Evolutionary conservation across 2,329 filamentous ascomycete genomes (phyloP).

Genomic region (Aspergillus novoparasiticus): DNA sequence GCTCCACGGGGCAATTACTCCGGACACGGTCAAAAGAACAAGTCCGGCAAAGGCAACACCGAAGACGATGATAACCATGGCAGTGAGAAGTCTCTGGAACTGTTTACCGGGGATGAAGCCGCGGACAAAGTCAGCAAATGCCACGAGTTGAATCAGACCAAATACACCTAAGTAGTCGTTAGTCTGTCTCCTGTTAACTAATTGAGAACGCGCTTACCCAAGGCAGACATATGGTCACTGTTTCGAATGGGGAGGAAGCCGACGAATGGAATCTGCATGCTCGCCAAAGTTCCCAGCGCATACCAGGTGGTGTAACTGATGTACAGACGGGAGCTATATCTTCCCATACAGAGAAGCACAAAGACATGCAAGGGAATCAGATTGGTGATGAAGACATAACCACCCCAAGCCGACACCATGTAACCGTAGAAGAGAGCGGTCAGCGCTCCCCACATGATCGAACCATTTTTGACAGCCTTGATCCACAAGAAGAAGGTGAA

Average conservation of each 20-base stretch:
- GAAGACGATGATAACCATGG: conserved; percentile 74
- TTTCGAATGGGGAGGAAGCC: conserved; percentile 95
- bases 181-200: conserved; percentile 14
- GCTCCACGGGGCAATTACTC: conserved; percentile 95
- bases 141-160: conserved; percentile 90
- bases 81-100: conserved; percentile 85
- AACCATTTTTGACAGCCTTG: conserved; percentile 94
- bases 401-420: conserved; percentile 99
- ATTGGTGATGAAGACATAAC: conserved; percentile 99
- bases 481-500: conserved; percentile 99
- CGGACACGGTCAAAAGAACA: conserved; percentile 78
- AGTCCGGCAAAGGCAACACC: conserved; percentile 73
- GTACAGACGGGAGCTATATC: conserved; percentile 91
- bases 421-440: conserved; percentile 98
- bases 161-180: conserved; percentile 71
- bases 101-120: conserved; percentile 88
- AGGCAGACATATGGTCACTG: conserved; percentile 96
- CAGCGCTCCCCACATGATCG: conserved; percentile 92
- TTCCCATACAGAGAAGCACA: conserved; percentile 92
- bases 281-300: conserved; percentile 89
- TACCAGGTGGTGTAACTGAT: conserved; percentile 99
- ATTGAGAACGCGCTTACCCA: conserved; percentile 63
- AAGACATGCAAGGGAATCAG: conserved; percentile 92
- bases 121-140: conserved; percentile 86
- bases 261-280: conserved; percentile 99